These are phyloP conservation scores for Hypoxylon lenormandii DNA, from an alignment of 495 filamentous ascomycete genomes.

Conservation along the genomic window DNA sequence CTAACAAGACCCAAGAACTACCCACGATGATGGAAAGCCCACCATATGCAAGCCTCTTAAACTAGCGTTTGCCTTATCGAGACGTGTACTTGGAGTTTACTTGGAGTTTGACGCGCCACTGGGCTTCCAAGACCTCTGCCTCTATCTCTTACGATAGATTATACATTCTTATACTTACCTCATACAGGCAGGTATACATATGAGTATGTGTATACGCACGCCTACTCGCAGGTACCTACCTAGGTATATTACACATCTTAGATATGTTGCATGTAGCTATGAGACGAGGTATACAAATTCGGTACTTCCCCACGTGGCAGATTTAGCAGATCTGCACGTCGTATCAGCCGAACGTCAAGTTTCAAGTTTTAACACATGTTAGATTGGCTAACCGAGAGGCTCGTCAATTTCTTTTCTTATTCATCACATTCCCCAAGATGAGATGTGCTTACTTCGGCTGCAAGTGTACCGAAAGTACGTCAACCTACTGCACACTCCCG, in stretches of 20 bases:
- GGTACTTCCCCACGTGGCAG: constrained; percentile 48
- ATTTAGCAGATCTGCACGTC: constrained; percentile 35
- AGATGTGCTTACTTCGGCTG: not conserved
- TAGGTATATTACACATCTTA: not conserved
- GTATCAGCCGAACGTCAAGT: constrained; percentile 30
- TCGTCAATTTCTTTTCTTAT: constrained; percentile 3
- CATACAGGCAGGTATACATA: not conserved
- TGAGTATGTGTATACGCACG: not conserved
- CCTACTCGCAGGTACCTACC: constrained; percentile 11
- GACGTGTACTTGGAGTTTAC: too few species aligned
- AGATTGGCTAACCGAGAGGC: not conserved
- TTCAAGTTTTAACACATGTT: constrained; percentile 25
- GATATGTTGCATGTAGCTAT: not conserved
- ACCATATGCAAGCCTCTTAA: too few species aligned
- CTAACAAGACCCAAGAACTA: too few species aligned
- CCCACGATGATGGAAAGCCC: too few species aligned
- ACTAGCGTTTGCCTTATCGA: too few species aligned
- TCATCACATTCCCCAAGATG: not conserved
- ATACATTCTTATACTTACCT: too few species aligned
- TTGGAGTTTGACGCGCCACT: not conserved
- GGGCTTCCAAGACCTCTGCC: too few species aligned
- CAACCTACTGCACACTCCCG: not conserved
- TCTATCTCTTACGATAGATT: too few species aligned
- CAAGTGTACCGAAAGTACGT: not conserved
- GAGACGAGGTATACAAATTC: constrained; percentile 12